Percentiles rank a stretch among this genome's conserved stretches.
These are phyloP conservation scores for Tulasnella sp. DNA, from an alignment of 768 basidiomycete genomes.

Conservation along the genomic window DNA sequence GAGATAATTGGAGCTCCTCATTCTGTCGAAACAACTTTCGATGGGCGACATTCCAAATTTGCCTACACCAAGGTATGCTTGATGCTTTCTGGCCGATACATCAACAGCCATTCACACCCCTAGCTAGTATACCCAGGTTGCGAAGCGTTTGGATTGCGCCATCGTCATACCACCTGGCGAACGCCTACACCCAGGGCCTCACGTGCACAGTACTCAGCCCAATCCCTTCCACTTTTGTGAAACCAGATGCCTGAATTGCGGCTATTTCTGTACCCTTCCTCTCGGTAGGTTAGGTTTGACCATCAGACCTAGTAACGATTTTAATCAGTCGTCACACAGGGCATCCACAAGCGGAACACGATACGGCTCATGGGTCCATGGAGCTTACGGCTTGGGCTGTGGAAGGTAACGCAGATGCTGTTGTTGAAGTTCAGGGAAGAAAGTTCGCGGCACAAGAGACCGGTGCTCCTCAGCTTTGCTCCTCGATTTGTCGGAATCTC, in stretches of 20 bases:
- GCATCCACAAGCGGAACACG: constrained; percentile 63
- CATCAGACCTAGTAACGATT: background rate
- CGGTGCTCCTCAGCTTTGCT: constrained; percentile 35
- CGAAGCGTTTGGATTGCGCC: constrained; percentile 56
- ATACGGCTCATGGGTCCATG: constrained; percentile 68
- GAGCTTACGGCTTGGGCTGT: constrained; percentile 60
- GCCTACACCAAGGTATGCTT: constrained; percentile 62
- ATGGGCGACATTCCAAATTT: constrained; percentile 61
- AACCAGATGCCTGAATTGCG: constrained; percentile 56
- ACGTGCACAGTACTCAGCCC: constrained; percentile 54
- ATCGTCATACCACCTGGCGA: constrained; percentile 52
- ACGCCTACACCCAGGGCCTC: constrained; percentile 51
- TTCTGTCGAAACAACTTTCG: constrained; percentile 64
- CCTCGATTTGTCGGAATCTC: constrained; percentile 23
- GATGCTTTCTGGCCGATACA: background rate
- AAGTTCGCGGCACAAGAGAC: constrained; percentile 44
- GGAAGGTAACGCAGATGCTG: constrained; percentile 55
- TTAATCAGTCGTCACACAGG: constrained; percentile 45
- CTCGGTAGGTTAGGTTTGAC: constrained; percentile 47
- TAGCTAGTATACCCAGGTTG: constrained; percentile 45
- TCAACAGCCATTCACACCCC: background rate
- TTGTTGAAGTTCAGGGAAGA: constrained; percentile 58
- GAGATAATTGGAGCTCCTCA: constrained; percentile 62
- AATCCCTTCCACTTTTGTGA: constrained; percentile 61
- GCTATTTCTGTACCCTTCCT: constrained; percentile 62